phyloP scores from a whole-genome alignment of 805 yeast species.

The Cyberlindnera veronae region DNA sequence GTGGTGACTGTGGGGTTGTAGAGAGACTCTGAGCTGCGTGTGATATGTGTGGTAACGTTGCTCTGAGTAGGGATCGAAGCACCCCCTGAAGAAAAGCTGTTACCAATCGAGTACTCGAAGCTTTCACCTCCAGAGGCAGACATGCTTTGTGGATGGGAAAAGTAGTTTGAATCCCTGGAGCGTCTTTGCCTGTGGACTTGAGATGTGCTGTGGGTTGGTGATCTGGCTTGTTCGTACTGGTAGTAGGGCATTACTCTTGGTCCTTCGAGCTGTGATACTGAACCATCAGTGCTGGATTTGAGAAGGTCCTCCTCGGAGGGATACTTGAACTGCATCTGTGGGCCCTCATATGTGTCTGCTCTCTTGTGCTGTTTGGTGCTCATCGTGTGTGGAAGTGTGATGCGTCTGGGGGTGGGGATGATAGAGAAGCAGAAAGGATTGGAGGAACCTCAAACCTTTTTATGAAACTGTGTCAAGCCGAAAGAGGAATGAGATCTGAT shows the following conservation, averaged over 20 bases:
- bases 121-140: conserved; percentile 2
- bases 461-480: background rate
- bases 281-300: background rate
- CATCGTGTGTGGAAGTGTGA: conserved; percentile 1
- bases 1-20: background rate
- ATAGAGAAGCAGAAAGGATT: background rate
- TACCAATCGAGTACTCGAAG: conserved; percentile 2
- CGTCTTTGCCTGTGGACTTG: conserved; percentile 3
- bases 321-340: conserved; percentile 37
- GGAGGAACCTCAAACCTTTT: background rate
- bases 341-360: conserved; percentile 36
- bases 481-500: background rate
- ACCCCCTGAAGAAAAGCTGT: conserved; percentile 3
- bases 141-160: background rate
- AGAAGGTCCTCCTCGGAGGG: conserved; percentile 30
- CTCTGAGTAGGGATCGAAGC: conserved; percentile 20
- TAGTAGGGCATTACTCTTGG: conserved; percentile 21
- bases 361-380: conserved; percentile 29
- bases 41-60: conserved; percentile 29
- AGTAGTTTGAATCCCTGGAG: conserved; percentile 4
- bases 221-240: conserved; percentile 11
- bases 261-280: conserved; percentile 7
- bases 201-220: background rate
- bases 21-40: conserved; percentile 11
- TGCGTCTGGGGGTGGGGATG: conserved; percentile 8